A percentile compares a stretch with the other conserved stretches of the same genome.
Conservation (phyloP, 257 asterid species). For the Solanum piurae region DNA sequence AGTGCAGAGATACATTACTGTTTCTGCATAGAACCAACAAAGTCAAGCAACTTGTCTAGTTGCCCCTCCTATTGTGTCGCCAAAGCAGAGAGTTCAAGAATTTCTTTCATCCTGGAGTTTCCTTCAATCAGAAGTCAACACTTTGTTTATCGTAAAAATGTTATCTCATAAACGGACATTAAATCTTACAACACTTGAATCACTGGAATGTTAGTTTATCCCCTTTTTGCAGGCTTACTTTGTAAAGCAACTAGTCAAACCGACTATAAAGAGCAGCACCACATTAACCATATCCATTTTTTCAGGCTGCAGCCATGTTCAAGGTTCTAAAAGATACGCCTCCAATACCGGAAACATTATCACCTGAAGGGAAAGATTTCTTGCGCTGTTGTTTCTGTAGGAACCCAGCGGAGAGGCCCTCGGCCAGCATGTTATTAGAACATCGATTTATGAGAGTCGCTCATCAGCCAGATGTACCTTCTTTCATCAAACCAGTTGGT, state of each 20-base stretch:
- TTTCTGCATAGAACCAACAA: background rate
- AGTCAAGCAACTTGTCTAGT: background rate
- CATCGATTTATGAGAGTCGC: constrained; percentile 54
- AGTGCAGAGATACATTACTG: background rate
- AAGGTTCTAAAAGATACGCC: constrained; percentile 74
- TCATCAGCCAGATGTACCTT: constrained; percentile 22
- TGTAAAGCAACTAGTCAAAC: background rate
- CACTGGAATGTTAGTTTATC: background rate
- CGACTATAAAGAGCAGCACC: background rate
- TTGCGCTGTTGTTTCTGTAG: constrained; percentile 51
- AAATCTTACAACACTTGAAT: background rate
- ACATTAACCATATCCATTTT: background rate
- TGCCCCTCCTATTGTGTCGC: background rate
- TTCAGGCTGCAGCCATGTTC: constrained; percentile 83
- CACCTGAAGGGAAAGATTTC: constrained; percentile 80
- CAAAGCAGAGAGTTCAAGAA: background rate
- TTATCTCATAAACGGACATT: background rate
- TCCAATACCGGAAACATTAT: constrained; percentile 64
- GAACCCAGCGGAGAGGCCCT: constrained; percentile 77
- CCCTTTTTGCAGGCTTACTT: background rate
- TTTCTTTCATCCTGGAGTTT: background rate
- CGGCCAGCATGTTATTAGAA: constrained; percentile 52
- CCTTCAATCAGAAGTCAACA: background rate
- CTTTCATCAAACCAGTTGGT: constrained; percentile 15
- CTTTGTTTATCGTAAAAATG: background rate